Evolutionary conservation across 2,329 filamentous ascomycete species (phyloP).

Genomic region (Clonostachys solani): DNA sequence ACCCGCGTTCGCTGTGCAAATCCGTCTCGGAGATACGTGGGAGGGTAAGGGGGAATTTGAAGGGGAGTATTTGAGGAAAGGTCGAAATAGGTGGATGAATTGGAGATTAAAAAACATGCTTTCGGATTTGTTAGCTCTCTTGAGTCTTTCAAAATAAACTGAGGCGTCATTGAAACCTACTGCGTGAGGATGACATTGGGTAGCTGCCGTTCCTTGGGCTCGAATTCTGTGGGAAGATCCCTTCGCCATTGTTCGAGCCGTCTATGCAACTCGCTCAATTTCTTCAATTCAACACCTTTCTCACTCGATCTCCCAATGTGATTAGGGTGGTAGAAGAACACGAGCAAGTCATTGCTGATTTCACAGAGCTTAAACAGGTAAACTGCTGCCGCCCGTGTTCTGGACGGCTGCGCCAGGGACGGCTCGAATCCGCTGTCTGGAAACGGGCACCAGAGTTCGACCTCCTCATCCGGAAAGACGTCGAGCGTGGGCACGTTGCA

Average conservation of each 20-base stretch:
- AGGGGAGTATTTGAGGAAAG: slow-evolving; percentile 87
- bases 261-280: slow-evolving; percentile 85
- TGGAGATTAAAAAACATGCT: slow-evolving; percentile 98
- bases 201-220: slow-evolving; percentile 83
- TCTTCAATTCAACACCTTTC: slow-evolving; percentile 84
- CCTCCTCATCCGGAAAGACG: slow-evolving; percentile 85
- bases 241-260: slow-evolving; percentile 86
- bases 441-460: slow-evolving; percentile 81
- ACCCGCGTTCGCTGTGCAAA: slow-evolving; percentile 85
- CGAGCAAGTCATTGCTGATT: slow-evolving; percentile 86
- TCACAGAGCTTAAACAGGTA: slow-evolving; percentile 84
- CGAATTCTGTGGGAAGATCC: slow-evolving; percentile 78
- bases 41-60: slow-evolving; percentile 75
- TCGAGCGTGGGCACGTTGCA: slow-evolving; percentile 86
- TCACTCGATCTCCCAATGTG: slow-evolving; percentile 60
- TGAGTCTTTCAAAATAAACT: background rate
- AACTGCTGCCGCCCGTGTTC: slow-evolving; percentile 76
- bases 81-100: slow-evolving; percentile 92
- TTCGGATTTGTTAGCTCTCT: slow-evolving; percentile 7
- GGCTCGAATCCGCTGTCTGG: slow-evolving; percentile 77
- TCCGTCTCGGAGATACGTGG: slow-evolving; percentile 84
- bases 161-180: slow-evolving; percentile 51
- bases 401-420: slow-evolving; percentile 70
- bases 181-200: slow-evolving; percentile 78
- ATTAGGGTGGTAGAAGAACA: slow-evolving; percentile 86